These are phyloP conservation scores for Telopea speciosissima DNA, from an alignment of 177 flowering plant species.

Conservation along the genomic window DNA sequence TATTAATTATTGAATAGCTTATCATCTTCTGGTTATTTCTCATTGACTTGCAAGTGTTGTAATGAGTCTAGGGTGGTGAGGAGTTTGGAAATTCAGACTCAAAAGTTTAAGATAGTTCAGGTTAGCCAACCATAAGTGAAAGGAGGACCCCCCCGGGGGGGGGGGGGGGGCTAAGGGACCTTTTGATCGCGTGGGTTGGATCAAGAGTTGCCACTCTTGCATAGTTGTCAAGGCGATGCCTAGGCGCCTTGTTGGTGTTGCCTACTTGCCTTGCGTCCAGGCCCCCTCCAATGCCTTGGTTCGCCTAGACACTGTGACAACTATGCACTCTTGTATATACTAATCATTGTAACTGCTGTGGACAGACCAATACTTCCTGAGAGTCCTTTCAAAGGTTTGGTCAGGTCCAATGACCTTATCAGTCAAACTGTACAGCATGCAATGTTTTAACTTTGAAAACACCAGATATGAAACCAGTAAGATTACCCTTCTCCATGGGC, in stretches of 20 bases:
- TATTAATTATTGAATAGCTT: too few species aligned
- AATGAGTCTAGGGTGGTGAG: not conserved
- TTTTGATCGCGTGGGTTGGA: too few species aligned
- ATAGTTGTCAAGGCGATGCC: too few species aligned
- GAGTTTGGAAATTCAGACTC: not conserved
- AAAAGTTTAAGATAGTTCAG: not conserved
- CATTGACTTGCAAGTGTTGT: not conserved
- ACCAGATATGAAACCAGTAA: not conserved
- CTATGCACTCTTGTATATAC: too few species aligned
- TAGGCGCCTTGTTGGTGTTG: too few species aligned
- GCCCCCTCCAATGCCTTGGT: too few species aligned
- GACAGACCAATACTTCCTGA: not conserved
- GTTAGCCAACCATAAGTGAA: not conserved
- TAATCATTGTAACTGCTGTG: not conserved
- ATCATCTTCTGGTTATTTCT: not conserved
- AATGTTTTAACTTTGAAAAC: not conserved
- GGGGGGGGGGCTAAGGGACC: not conserved
- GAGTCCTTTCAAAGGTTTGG: not conserved
- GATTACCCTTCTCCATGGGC: conserved; percentile 98
- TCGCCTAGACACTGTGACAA: too few species aligned
- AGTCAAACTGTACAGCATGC: too few species aligned
- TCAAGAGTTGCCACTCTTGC: too few species aligned
- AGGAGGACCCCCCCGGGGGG: too few species aligned
- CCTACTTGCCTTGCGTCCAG: too few species aligned
- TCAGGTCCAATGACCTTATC: too few species aligned